Percentiles rank a stretch among this genome's conserved stretches.
These are phyloP conservation scores for Ophiostoma pallidulum DNA, from an alignment of 2,329 filamentous ascomycete species.

Conservation along the genomic window DNA sequence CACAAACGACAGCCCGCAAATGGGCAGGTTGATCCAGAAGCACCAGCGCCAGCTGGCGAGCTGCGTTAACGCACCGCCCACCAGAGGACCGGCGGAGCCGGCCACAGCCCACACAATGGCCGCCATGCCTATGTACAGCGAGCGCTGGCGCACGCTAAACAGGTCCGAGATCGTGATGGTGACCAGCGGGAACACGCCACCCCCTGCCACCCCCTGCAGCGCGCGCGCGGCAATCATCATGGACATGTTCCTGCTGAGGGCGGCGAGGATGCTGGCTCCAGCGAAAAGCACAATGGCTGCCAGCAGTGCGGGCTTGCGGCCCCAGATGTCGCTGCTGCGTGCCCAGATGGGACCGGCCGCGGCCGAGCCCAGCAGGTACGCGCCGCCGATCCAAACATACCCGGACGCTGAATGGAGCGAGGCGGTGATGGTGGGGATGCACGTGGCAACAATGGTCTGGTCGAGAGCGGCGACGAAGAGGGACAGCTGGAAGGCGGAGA, in stretches of 20 bases:
- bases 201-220: slow-evolving; percentile 19
- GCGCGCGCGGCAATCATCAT: slow-evolving; percentile 22
- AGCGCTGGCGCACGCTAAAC: slow-evolving; percentile 32
- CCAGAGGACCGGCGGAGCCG: slow-evolving; percentile 19
- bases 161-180: slow-evolving; percentile 24
- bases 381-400: slow-evolving; percentile 16
- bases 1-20: slow-evolving; percentile 19
- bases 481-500: slow-evolving; percentile 3
- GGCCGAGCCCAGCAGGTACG: slow-evolving; percentile 14
- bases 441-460: slow-evolving; percentile 29
- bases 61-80: slow-evolving; percentile 19
- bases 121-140: slow-evolving; percentile 31
- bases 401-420: slow-evolving; percentile 14
- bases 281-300: slow-evolving; percentile 28
- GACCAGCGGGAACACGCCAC: slow-evolving; percentile 21
- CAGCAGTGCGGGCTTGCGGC: slow-evolving; percentile 28
- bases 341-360: slow-evolving; percentile 27
- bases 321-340: slow-evolving; percentile 27
- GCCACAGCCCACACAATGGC: slow-evolving; percentile 33
- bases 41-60: slow-evolving; percentile 33
- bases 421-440: slow-evolving; percentile 15
- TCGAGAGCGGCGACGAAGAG: slow-evolving; percentile 46
- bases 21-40: slow-evolving; percentile 19
- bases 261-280: slow-evolving; percentile 27
- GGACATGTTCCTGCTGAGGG: slow-evolving; percentile 15